phyloP scores from a whole-genome alignment of 306 rosid genomes.

The Neltuma alba region DNA sequence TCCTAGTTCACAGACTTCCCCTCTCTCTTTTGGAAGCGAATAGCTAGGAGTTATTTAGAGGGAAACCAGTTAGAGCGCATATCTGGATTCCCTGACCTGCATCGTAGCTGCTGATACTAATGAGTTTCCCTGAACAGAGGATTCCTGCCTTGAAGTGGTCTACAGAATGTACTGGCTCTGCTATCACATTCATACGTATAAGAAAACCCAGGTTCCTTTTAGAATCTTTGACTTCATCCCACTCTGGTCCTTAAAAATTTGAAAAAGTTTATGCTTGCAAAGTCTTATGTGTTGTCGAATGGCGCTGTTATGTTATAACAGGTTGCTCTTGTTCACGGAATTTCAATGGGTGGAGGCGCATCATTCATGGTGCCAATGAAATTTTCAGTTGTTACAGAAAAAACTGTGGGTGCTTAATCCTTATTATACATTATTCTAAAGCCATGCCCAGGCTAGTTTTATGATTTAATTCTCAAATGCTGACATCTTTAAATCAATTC shows the following conservation, averaged over 20 bases:
- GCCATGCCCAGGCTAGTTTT: neutral
- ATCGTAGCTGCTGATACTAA: conserved; percentile 9
- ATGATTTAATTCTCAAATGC: conserved; percentile 10
- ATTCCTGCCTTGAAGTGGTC: conserved; percentile 85
- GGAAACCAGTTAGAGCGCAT: neutral
- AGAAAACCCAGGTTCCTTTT: conserved; percentile 73
- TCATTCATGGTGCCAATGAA: conserved; percentile 87
- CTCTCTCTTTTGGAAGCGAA: conserved; percentile 17
- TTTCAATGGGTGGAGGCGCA: conserved; percentile 98
- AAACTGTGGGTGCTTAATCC: conserved; percentile 65
- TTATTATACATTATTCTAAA: conserved; percentile 27
- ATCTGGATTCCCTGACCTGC: neutral
- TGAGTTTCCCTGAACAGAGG: conserved; percentile 61
- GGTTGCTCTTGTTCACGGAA: conserved; percentile 92
- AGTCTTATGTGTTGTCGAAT: conserved; percentile 23
- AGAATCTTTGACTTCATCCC: conserved; percentile 18
- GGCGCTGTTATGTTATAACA: conserved; percentile 36
- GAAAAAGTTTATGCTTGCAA: neutral
- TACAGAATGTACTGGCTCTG: conserved; percentile 95
- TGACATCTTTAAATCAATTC: conserved; percentile 29
- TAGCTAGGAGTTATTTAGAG: neutral
- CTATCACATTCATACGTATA: conserved; percentile 85
- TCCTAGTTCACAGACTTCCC: neutral
- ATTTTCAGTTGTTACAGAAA: conserved; percentile 90
- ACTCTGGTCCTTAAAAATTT: neutral